phyloP scores from a whole-genome alignment of 1,139 yeast genomes.

The Suhomyces choctaworum region DNA sequence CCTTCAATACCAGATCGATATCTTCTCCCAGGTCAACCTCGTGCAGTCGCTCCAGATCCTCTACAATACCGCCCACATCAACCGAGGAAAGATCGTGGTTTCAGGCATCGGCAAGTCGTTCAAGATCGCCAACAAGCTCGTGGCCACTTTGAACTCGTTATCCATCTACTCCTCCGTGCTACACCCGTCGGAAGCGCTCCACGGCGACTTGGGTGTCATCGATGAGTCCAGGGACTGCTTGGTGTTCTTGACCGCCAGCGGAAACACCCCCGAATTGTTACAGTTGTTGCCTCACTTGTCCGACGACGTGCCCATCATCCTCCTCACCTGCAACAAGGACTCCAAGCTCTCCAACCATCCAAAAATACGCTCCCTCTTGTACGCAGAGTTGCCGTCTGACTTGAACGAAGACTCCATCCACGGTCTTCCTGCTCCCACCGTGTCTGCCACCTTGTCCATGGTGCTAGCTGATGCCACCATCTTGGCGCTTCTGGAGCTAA shows the following conservation, averaged over 20 bases:
- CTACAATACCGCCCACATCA: conserved; percentile 44
- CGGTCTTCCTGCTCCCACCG: conserved; percentile 87
- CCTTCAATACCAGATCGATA: conserved; percentile 32
- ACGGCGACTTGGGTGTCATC: conserved; percentile 82
- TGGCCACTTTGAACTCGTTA: conserved; percentile 79
- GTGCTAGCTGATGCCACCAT: conserved; percentile 79
- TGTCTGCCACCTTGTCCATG: conserved; percentile 75
- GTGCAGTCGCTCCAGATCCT: conserved; percentile 51
- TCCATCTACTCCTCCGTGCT: conserved; percentile 66
- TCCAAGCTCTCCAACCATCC: conserved; percentile 49
- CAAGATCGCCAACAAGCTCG: conserved; percentile 75
- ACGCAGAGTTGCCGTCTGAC: conserved; percentile 60
- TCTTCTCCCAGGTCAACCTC: conserved; percentile 52
- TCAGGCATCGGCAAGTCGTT: conserved; percentile 85
- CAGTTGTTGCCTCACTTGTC: conserved; percentile 62
- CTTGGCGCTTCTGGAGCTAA: conserved; percentile 68
- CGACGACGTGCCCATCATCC: conserved; percentile 51
- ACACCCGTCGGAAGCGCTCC: conserved; percentile 88
- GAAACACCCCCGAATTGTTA: conserved; percentile 77
- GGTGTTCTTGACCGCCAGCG: conserved; percentile 74
- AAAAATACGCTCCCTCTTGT: conserved; percentile 52
- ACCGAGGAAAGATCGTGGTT: conserved; percentile 67
- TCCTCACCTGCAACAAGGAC: conserved; percentile 60
- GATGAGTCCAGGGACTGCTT: conserved; percentile 60
- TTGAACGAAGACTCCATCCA: conserved; percentile 65